These are phyloP conservation scores for Kluyveromyces sp. DNA, from an alignment of 1,139 yeast genomes.

Conservation along the genomic window DNA sequence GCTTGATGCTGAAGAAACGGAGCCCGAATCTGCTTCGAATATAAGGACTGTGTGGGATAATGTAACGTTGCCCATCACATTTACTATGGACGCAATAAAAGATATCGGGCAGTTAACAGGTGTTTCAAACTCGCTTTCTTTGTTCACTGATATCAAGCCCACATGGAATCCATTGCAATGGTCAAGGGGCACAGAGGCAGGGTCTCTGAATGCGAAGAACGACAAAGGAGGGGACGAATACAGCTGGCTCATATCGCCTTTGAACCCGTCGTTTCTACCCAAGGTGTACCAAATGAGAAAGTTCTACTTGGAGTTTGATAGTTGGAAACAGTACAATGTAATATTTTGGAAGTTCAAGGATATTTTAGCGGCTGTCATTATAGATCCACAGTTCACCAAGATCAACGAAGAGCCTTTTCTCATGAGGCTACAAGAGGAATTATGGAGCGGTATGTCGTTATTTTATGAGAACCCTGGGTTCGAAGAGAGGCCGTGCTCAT, in stretches of 20 bases:
- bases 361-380: constrained; percentile 18
- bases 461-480: constrained; percentile 13
- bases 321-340: constrained; percentile 14
- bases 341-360: constrained; percentile 28
- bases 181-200: constrained; percentile 1
- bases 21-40: constrained; percentile 3
- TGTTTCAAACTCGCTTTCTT: constrained; percentile 24
- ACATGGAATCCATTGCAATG: constrained; percentile 7
- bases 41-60: constrained; percentile 19
- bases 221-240: constrained; percentile 8
- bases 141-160: constrained; percentile 25
- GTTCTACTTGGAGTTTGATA: constrained; percentile 17
- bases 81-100: constrained; percentile 29
- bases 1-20: constrained; percentile 9
- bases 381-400: constrained; percentile 19
- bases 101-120: constrained; percentile 31
- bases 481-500: constrained; percentile 1
- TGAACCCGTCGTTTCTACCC: constrained; percentile 19
- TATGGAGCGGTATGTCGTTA: constrained; percentile 18
- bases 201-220: not conserved
- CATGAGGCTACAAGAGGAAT: constrained; percentile 17
- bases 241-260: constrained; percentile 27
- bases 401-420: constrained; percentile 26
- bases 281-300: constrained; percentile 19
- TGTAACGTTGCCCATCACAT: constrained; percentile 24